phyloP scores from a whole-genome alignment of 139 green algal genomes.

The Pseudopediastrum boryanum region DNA sequence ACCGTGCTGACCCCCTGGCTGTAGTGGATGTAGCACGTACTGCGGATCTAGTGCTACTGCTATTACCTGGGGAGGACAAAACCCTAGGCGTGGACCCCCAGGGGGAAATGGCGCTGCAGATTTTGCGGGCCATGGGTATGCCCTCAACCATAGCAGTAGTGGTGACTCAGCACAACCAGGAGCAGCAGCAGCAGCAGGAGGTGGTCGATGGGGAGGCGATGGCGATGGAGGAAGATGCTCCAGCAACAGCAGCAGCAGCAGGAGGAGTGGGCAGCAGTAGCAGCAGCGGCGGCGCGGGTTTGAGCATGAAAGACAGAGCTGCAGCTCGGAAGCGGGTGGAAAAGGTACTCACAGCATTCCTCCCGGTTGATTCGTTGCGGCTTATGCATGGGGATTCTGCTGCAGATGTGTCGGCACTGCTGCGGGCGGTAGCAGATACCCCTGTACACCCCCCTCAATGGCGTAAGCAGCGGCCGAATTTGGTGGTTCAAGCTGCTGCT shows the following conservation, averaged over 20 bases:
- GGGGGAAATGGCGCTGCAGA: slow-evolving; percentile 58
- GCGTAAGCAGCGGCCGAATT: slow-evolving; percentile 70
- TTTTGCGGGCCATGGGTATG: slow-evolving; percentile 80
- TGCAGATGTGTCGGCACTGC: slow-evolving; percentile 62
- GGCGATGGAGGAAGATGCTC: slow-evolving; percentile 13
- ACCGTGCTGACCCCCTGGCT: slow-evolving; percentile 63
- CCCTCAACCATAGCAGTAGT: slow-evolving; percentile 65
- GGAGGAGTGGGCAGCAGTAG: slow-evolving; percentile 12
- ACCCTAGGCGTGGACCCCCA: slow-evolving; percentile 48
- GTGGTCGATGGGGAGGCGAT: neutral
- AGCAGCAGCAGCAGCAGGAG: neutral
- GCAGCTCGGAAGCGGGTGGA: neutral
- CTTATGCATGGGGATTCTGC: slow-evolving; percentile 57
- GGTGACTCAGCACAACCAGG: slow-evolving; percentile 10
- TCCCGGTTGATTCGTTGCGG: too few relatives aligned
- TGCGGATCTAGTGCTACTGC: slow-evolving; percentile 68
- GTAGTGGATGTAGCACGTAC: slow-evolving; percentile 63
- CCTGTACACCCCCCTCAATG: slow-evolving; percentile 63
- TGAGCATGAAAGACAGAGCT: too few relatives aligned
- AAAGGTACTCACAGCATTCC: too few relatives aligned
- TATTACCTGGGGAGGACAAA: slow-evolving; percentile 53
- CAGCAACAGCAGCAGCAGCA: neutral
- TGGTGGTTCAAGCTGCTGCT: slow-evolving; percentile 69
- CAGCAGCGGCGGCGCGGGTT: slow-evolving; percentile 54
- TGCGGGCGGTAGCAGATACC: slow-evolving; percentile 72